These are phyloP conservation scores for Solanum pimpinellifolium DNA, from an alignment of 257 asterid genomes.

Conservation along the genomic window DNA sequence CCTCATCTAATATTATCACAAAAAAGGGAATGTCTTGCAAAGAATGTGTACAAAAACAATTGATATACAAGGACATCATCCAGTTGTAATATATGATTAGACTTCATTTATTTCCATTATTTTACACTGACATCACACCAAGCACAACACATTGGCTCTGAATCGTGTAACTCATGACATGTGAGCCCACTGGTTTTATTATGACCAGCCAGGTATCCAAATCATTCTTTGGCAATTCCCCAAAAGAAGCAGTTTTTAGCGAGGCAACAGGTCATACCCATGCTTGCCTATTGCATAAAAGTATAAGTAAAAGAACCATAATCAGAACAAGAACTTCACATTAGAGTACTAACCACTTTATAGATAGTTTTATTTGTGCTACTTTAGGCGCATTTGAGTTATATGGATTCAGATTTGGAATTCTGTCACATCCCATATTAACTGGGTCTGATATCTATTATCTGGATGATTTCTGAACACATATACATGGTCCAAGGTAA, in stretches of 20 bases:
- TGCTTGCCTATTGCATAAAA: background rate
- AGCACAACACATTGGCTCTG: background rate
- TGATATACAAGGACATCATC: background rate
- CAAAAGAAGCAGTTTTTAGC: background rate
- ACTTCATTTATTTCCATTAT: background rate
- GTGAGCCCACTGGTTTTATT: background rate
- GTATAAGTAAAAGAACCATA: background rate
- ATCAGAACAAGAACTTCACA: background rate
- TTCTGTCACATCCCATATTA: background rate
- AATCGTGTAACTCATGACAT: background rate
- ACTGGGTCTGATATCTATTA: background rate
- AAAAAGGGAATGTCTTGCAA: background rate
- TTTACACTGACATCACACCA: background rate
- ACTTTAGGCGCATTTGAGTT: background rate
- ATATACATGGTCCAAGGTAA: background rate
- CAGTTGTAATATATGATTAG: background rate
- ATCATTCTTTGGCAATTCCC: background rate
- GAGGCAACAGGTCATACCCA: background rate
- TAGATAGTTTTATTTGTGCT: background rate
- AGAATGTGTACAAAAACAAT: background rate
- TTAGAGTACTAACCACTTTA: background rate
- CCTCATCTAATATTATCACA: background rate
- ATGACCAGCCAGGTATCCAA: background rate
- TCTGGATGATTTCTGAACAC: background rate
- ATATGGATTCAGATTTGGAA: background rate